A percentile compares a stretch with the other conserved stretches of the same genome.
These are phyloP conservation scores for Lipomyces spencermartinsiae DNA, from an alignment of 805 yeast genomes.

Conservation along the genomic window DNA sequence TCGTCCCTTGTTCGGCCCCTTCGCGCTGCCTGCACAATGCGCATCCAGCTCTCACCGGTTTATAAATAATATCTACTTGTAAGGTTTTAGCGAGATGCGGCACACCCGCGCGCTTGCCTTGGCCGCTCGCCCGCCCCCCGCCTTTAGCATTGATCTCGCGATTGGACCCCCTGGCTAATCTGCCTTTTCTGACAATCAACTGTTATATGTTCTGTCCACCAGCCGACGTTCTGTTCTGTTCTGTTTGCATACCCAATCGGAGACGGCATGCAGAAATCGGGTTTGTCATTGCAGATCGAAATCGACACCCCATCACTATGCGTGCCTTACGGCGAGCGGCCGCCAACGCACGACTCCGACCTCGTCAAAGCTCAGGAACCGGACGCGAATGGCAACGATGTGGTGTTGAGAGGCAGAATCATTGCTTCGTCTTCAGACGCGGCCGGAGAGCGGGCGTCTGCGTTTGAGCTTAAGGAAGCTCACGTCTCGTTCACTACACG, in stretches of 20 bases:
- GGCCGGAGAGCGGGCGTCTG: neutral
- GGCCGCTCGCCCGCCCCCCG: neutral
- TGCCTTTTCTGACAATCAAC: neutral
- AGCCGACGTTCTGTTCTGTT: neutral
- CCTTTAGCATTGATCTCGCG: neutral
- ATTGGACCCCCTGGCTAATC: neutral
- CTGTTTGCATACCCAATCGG: neutral
- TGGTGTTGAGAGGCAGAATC: neutral
- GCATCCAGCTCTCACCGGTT: too few species aligned
- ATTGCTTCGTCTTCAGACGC: neutral
- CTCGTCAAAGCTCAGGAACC: neutral
- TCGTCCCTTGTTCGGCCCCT: too few species aligned
- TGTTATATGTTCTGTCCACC: neutral
- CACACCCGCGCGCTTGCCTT: neutral
- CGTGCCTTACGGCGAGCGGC: constrained; percentile 7
- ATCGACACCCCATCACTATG: constrained; percentile 3
- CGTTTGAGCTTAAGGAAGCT: neutral
- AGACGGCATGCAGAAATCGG: constrained; percentile 2
- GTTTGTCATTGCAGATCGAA: neutral
- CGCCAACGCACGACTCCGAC: neutral
- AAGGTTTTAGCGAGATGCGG: neutral
- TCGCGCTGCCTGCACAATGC: too few species aligned
- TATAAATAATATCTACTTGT: too few species aligned
- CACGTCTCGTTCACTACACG: neutral
- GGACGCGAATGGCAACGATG: neutral